Evolutionary conservation across 2,329 filamentous ascomycete species (phyloP).

Genomic region (Pseudogymnoascus sp.): DNA sequence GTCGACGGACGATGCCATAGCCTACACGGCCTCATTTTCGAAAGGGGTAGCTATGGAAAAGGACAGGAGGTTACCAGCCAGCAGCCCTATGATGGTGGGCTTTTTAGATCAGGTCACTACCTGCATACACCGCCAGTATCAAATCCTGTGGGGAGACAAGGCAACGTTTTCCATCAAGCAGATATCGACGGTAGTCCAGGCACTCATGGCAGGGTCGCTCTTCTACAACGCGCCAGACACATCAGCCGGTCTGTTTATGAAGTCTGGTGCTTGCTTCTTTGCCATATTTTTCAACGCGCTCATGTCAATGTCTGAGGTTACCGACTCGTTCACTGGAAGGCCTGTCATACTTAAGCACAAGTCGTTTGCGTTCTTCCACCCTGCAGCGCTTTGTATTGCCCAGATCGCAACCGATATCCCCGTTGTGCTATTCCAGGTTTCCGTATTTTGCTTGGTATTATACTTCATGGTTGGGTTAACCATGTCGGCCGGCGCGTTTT

Average conservation of each 20-base stretch:
- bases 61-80: slow-evolving; percentile 36
- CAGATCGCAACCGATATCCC: slow-evolving; percentile 48
- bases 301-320: slow-evolving; percentile 58
- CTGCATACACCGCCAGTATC: slow-evolving; percentile 52
- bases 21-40: background rate
- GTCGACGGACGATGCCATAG: slow-evolving; percentile 36
- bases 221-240: slow-evolving; percentile 56
- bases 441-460: slow-evolving; percentile 45
- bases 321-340: slow-evolving; percentile 51
- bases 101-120: slow-evolving; percentile 46
- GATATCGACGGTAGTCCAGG: slow-evolving; percentile 46
- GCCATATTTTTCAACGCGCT: slow-evolving; percentile 54
- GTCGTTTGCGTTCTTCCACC: slow-evolving; percentile 48
- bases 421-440: slow-evolving; percentile 49
- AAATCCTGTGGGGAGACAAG: slow-evolving; percentile 58
- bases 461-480: slow-evolving; percentile 58
- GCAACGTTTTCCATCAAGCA: slow-evolving; percentile 56
- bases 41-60: slow-evolving; percentile 29
- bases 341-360: slow-evolving; percentile 53
- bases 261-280: slow-evolving; percentile 57
- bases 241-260: slow-evolving; percentile 53
- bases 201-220: slow-evolving; percentile 55
- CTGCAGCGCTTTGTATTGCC: slow-evolving; percentile 50
- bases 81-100: slow-evolving; percentile 45
- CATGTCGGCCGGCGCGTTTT: slow-evolving; percentile 44